Conservation (phyloP, 345 rosid species). For the Melastoma malabathricum region DNA sequence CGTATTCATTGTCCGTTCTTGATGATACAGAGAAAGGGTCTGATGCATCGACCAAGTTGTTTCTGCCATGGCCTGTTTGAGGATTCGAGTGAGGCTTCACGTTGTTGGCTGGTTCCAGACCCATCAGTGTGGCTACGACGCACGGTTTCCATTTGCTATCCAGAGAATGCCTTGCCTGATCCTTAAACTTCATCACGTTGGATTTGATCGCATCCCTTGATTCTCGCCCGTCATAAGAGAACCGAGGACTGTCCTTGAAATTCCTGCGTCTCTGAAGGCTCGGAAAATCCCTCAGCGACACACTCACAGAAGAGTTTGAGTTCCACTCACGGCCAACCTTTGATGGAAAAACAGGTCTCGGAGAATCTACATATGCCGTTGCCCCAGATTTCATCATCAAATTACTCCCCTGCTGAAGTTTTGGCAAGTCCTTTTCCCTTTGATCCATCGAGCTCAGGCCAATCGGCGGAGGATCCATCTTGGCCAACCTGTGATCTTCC, state of each 20-base stretch:
- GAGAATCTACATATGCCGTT: slow-evolving; percentile 51
- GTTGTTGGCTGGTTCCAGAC: slow-evolving; percentile 54
- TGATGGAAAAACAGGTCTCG: slow-evolving; percentile 44
- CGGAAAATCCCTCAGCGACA: slow-evolving; percentile 28
- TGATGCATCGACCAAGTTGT: slow-evolving; percentile 12
- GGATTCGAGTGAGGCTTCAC: slow-evolving; percentile 10
- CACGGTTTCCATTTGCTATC: slow-evolving; percentile 65
- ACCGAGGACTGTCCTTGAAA: slow-evolving; percentile 51
- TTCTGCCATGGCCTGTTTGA: slow-evolving; percentile 12
- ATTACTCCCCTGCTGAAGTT: slow-evolving; percentile 20
- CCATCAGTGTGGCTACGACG: slow-evolving; percentile 81
- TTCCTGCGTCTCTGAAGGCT: slow-evolving; percentile 19
- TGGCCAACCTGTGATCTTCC: slow-evolving; percentile 40
- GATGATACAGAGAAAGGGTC: slow-evolving; percentile 16
- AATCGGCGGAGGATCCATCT: slow-evolving; percentile 18
- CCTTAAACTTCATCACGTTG: slow-evolving; percentile 40
- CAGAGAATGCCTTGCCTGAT: slow-evolving; percentile 73
- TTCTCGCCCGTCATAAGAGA: slow-evolving; percentile 80
- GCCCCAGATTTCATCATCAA: slow-evolving; percentile 20
- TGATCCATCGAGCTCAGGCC: too few relatives aligned
- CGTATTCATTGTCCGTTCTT: slow-evolving; percentile 17
- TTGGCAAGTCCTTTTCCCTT: too few relatives aligned
- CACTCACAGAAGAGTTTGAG: slow-evolving; percentile 26
- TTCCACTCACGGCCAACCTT: slow-evolving; percentile 27
- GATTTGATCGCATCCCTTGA: slow-evolving; percentile 37